A percentile compares a stretch with the other conserved stretches of the same genome.
These are phyloP conservation scores for Botrytis fragariae DNA, from an alignment of 2,329 filamentous ascomycete species.

Conservation along the genomic window DNA sequence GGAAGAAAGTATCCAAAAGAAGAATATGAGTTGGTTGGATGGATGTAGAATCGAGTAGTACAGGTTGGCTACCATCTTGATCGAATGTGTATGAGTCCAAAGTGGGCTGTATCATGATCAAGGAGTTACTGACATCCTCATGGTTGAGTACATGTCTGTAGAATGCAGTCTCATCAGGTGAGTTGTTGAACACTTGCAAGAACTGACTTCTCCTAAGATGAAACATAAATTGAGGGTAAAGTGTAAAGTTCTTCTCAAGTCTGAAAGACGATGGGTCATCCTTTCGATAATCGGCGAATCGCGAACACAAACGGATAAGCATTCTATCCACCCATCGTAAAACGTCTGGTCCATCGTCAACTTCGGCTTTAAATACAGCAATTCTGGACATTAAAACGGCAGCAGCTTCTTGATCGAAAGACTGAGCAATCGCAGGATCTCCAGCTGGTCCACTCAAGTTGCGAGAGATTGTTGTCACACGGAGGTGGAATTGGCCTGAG, in stretches of 20 bases:
- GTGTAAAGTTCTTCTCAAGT: slow-evolving; percentile 96
- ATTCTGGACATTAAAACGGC: slow-evolving; percentile 99
- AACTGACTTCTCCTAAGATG: slow-evolving; percentile 96
- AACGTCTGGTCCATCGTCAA: slow-evolving; percentile 97
- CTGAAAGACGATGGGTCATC: slow-evolving; percentile 97
- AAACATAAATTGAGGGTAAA: slow-evolving; percentile 99
- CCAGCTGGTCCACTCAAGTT: slow-evolving; percentile 91
- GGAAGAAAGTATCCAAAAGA: slow-evolving; percentile 97
- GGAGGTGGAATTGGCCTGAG: slow-evolving; percentile 90
- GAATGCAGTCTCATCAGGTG: slow-evolving; percentile 98
- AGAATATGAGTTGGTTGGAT: slow-evolving; percentile 94
- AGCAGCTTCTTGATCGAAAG: slow-evolving; percentile 96
- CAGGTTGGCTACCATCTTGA: slow-evolving; percentile 86
- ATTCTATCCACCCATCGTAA: slow-evolving; percentile 97
- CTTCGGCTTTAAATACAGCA: slow-evolving; percentile 97
- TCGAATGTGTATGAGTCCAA: slow-evolving; percentile 97
- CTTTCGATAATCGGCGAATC: slow-evolving; percentile 97
- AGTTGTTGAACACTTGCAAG: slow-evolving; percentile 99
- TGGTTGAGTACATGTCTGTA: slow-evolving; percentile 96
- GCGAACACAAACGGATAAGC: slow-evolving; percentile 93
- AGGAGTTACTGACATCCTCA: slow-evolving; percentile 92
- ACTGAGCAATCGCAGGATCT: slow-evolving; percentile 91
- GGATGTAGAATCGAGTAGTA: slow-evolving; percentile 93
- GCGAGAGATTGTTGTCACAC: slow-evolving; percentile 89
- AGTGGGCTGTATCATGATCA: slow-evolving; percentile 98